A percentile compares a stretch with the other conserved stretches of the same genome.
phyloP scores from a whole-genome alignment of 352 stramenopile species.

The Phytophthora pisi region DNA sequence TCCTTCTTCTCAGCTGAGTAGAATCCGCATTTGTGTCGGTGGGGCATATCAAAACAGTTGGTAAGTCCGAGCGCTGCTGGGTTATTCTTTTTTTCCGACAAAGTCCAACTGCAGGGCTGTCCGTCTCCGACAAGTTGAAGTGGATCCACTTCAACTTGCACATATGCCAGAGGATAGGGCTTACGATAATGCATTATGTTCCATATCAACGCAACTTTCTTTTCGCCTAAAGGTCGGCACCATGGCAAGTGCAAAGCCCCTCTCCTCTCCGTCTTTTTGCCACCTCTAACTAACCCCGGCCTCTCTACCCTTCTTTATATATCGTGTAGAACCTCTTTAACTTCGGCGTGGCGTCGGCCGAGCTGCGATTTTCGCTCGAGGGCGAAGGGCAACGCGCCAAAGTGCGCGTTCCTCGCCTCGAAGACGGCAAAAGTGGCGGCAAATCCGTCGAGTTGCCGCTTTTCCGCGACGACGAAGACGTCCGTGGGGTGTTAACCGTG shows the following conservation, averaged over 20 bases:
- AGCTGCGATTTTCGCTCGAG: conserved; percentile 49
- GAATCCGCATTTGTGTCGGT: too few relatives aligned
- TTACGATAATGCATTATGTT: neutral
- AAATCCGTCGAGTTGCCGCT: conserved; percentile 54
- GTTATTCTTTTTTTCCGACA: too few relatives aligned
- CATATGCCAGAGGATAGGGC: neutral
- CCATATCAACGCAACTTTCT: neutral
- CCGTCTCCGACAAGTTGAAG: too few relatives aligned
- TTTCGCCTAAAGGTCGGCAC: neutral
- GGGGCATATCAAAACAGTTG: too few relatives aligned
- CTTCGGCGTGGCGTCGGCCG: conserved; percentile 50
- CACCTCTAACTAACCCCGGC: neutral
- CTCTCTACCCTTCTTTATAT: neutral
- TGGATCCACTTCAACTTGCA: neutral
- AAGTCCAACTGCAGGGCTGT: too few relatives aligned
- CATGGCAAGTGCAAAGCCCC: neutral
- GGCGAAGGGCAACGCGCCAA: conserved; percentile 34
- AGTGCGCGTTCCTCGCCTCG: conserved; percentile 22
- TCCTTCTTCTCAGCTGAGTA: too few relatives aligned
- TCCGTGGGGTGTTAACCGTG: conserved; percentile 75
- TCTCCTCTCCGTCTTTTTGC: neutral
- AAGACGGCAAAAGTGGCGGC: conserved; percentile 30
- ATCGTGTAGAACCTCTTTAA: conserved; percentile 53
- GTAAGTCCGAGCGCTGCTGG: too few relatives aligned
- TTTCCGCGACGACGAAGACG: conserved; percentile 55